phyloP scores from a whole-genome alignment of 2,329 filamentous ascomycete genomes.

The Neofusicoccum sp. region DNA sequence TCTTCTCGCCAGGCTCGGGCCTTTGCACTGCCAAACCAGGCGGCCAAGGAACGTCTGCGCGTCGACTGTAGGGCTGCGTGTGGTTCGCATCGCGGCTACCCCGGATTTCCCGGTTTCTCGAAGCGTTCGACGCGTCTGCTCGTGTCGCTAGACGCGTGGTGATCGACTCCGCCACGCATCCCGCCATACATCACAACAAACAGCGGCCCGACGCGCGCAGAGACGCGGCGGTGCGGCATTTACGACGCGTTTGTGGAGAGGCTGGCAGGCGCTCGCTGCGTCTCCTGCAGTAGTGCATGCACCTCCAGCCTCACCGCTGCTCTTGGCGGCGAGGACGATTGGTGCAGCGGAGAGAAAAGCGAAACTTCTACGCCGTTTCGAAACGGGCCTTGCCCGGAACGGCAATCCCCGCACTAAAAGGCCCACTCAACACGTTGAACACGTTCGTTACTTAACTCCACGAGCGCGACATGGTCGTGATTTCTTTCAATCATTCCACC shows the following conservation, averaged over 20 bases:
- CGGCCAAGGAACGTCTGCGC: not conserved
- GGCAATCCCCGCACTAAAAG: not conserved
- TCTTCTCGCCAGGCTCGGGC: not conserved
- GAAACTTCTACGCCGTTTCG: not conserved
- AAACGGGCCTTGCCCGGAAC: not conserved
- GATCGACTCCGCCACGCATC: conserved; percentile 9
- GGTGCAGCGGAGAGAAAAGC: not conserved
- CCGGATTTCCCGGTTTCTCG: conserved; percentile 11
- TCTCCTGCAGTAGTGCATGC: conserved; percentile 15
- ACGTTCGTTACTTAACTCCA: conserved; percentile 14
- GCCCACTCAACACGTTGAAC: conserved; percentile 15
- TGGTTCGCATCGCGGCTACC: conserved; percentile 14
- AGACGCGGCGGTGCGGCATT: conserved; percentile 16
- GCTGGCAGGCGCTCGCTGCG: conserved; percentile 2
- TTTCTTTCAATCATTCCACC: conserved; percentile 27
- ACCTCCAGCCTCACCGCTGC: conserved; percentile 11
- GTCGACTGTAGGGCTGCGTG: not conserved
- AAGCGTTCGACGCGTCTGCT: conserved; percentile 13
- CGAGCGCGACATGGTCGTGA: conserved; percentile 46
- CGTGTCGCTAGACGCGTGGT: conserved; percentile 1
- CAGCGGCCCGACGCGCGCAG: conserved; percentile 10
- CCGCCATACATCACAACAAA: not conserved
- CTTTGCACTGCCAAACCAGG: not conserved
- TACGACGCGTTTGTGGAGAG: conserved; percentile 8
- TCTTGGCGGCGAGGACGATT: not conserved